Conservation (phyloP, 1,284 basidiomycete species). For the Ustilago hordei region DNA sequence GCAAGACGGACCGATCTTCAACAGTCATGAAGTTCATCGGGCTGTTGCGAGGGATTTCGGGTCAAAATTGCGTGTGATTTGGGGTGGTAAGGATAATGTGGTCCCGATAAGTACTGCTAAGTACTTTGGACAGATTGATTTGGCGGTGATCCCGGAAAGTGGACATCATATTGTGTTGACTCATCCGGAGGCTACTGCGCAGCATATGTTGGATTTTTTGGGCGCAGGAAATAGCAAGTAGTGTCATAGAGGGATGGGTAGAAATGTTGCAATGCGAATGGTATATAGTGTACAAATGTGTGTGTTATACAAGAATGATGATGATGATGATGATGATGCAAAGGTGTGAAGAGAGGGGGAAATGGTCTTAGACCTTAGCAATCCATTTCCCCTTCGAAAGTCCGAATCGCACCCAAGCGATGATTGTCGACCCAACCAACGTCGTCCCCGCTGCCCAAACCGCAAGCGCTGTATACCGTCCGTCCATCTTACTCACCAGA, state of each 20-base stretch:
- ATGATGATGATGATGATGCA: conserved; percentile 9
- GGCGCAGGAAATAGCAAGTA: conserved; percentile 19
- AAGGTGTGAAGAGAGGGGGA: background rate
- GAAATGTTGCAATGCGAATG: conserved; percentile 5
- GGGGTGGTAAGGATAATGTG: conserved; percentile 54
- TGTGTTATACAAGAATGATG: conserved; percentile 5
- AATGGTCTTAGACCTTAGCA: conserved; percentile 25
- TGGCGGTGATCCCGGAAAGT: conserved; percentile 36
- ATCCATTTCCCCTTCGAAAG: conserved; percentile 27
- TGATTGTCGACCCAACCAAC: conserved; percentile 31
- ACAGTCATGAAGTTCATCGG: conserved; percentile 31
- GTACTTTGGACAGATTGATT: conserved; percentile 52
- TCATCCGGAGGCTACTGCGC: conserved; percentile 40
- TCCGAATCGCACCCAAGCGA: conserved; percentile 32
- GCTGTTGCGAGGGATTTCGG: conserved; percentile 34
- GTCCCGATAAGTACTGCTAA: conserved; percentile 46
- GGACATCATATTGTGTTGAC: conserved; percentile 44
- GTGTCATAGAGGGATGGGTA: background rate
- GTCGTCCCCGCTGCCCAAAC: conserved; percentile 42
- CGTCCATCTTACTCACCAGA: conserved; percentile 32
- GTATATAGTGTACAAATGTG: conserved; percentile 25
- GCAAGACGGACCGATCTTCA: conserved; percentile 48
- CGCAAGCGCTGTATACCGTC: conserved; percentile 34
- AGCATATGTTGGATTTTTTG: conserved; percentile 47
- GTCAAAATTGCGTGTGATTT: conserved; percentile 28